Percentiles rank a stretch among this genome's conserved stretches.
Evolutionary conservation across 2,329 filamentous ascomycete species (phyloP).

Genomic region (Verticillium zaregamsianum): DNA sequence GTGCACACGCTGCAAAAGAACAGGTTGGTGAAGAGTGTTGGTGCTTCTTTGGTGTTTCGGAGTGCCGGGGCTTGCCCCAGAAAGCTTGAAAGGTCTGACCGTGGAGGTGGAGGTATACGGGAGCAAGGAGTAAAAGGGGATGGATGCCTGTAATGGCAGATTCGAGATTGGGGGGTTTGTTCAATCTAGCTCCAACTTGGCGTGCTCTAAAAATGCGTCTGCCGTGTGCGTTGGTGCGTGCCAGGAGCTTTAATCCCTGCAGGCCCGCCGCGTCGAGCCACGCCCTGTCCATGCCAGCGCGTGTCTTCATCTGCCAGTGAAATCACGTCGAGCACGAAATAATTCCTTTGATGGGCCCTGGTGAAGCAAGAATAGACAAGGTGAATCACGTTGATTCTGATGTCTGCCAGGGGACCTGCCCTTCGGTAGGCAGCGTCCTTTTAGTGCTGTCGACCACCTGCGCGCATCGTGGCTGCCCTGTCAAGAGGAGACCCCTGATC

Average conservation of each 20-base stretch:
- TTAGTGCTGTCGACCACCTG: background rate
- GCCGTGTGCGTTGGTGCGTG: background rate
- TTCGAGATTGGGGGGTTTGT: background rate
- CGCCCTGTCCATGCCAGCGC: background rate
- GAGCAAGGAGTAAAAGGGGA: background rate
- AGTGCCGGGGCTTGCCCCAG: background rate
- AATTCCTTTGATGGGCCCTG: background rate
- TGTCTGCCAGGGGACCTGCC: no score
- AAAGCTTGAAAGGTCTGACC: background rate
- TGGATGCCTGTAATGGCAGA: background rate
- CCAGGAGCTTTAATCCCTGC: background rate
- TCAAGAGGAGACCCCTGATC: background rate
- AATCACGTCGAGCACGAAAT: background rate
- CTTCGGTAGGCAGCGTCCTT: no score
- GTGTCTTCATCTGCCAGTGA: background rate
- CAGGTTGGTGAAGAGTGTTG: background rate
- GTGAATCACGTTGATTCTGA: no score
- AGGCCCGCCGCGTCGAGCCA: background rate
- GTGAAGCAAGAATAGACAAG: background rate
- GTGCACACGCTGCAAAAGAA: background rate
- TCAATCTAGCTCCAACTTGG: background rate
- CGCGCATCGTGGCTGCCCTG: background rate
- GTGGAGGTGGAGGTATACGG: background rate
- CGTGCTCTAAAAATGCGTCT: constrained; percentile 2
- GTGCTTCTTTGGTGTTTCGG: background rate